phyloP scores from a whole-genome alignment of 176 grass and related monocot species.

The Puccinellia tenuiflora region DNA sequence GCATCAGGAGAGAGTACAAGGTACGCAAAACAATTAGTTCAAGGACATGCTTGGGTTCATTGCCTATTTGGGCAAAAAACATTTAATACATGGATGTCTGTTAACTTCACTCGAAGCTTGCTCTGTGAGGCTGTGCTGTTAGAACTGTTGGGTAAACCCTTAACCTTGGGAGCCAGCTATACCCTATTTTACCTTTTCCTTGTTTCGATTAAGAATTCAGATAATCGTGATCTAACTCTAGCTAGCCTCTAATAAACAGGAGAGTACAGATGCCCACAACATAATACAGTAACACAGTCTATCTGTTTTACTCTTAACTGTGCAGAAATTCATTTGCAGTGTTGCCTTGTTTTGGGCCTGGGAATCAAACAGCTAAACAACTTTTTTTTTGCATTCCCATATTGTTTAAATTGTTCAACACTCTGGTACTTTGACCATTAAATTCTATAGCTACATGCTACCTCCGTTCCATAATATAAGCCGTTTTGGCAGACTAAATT shows the following conservation, averaged over 20 bases:
- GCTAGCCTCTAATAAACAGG: background rate
- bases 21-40: conserved; percentile 26
- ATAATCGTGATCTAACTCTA: background rate
- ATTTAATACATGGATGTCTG: background rate
- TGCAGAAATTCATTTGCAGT: background rate
- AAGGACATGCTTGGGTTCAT: background rate
- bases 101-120: conserved; percentile 10
- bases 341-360: background rate
- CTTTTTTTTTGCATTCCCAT: background rate
- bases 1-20: conserved; percentile 94
- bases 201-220: background rate
- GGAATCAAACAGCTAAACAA: background rate
- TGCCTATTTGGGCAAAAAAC: background rate
- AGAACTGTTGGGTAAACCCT: background rate
- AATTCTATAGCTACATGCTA: background rate
- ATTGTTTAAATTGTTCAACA: background rate
- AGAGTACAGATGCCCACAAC: background rate
- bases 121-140: background rate
- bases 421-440: background rate
- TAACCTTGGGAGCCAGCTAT: background rate
- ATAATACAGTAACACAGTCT: background rate
- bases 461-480: no score
- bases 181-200: background rate
- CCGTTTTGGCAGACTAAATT: no score
- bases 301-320: background rate